These are phyloP conservation scores for Aspergillus phoenicis DNA, from an alignment of 2,329 filamentous ascomycete genomes.

Conservation along the genomic window DNA sequence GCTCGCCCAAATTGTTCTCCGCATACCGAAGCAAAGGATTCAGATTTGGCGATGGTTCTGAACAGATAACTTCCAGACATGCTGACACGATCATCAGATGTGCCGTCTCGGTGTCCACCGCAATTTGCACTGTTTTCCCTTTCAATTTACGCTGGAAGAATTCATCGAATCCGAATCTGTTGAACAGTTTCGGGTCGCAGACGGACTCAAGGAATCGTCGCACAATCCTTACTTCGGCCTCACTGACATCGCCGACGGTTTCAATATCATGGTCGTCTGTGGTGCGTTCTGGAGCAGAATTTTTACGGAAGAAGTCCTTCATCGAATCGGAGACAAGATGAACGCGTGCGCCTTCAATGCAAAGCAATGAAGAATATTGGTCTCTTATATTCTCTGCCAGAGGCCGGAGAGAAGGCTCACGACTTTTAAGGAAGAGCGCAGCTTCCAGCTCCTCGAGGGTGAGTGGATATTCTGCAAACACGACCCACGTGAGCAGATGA, in stretches of 20 bases:
- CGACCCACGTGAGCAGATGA: conserved; percentile 27
- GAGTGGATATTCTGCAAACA: conserved; percentile 11
- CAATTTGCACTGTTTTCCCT: conserved; percentile 21
- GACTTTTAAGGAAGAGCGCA: conserved; percentile 25
- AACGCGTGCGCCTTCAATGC: conserved; percentile 15
- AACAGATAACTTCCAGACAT: conserved; percentile 18
- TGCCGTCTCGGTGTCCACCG: conserved; percentile 20
- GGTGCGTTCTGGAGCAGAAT: background rate
- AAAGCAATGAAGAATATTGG: conserved; percentile 29
- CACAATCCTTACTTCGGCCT: conserved; percentile 28
- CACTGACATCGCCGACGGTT: conserved; percentile 20
- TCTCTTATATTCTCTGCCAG: conserved; percentile 27
- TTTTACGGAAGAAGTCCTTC: conserved; percentile 16
- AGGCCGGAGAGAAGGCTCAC: conserved; percentile 29
- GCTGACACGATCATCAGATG: conserved; percentile 11
- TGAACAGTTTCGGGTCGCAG: conserved; percentile 28
- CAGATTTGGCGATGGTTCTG: background rate
- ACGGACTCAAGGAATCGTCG: conserved; percentile 29
- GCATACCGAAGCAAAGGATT: conserved; percentile 13
- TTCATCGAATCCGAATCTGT: conserved; percentile 31
- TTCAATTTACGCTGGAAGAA: conserved; percentile 29
- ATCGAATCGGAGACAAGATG: conserved; percentile 28
- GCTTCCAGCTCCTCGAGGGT: conserved; percentile 23
- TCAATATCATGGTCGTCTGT: background rate
- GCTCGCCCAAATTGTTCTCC: conserved; percentile 7